These are phyloP conservation scores for Trifolium subterraneum DNA, from an alignment of 306 rosid species.

Conservation along the genomic window DNA sequence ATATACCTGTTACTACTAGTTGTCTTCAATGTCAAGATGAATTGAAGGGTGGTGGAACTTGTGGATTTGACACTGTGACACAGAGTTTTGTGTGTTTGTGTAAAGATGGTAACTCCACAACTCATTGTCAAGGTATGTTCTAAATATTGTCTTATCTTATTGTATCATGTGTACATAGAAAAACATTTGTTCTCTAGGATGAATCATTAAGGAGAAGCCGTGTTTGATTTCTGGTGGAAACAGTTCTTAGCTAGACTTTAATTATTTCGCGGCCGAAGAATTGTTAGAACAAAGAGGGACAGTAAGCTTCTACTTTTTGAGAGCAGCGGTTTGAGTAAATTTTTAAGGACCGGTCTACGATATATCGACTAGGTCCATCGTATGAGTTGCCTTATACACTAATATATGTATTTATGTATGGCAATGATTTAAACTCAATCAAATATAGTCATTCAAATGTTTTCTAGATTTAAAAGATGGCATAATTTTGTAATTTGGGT, in stretches of 20 bases:
- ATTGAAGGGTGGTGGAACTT: constrained; percentile 79
- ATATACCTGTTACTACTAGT: constrained; percentile 70
- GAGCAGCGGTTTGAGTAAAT: background rate
- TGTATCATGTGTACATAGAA: too few species aligned
- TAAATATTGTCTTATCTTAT: background rate
- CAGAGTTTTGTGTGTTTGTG: constrained; percentile 78
- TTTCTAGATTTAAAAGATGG: background rate
- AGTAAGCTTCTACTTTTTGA: background rate
- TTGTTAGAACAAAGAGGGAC: background rate
- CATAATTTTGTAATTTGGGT: background rate
- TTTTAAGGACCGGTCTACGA: background rate
- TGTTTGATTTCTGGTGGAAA: too few species aligned
- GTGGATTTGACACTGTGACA: constrained; percentile 68
- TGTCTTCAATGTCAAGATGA: constrained; percentile 91
- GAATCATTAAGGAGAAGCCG: too few species aligned
- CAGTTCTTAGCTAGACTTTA: too few species aligned
- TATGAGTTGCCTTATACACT: background rate
- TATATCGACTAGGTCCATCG: background rate
- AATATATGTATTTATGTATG: background rate
- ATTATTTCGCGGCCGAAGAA: too few species aligned
- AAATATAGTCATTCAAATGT: too few species aligned
- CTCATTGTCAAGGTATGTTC: constrained; percentile 74
- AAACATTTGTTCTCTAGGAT: too few species aligned
- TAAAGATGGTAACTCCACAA: constrained; percentile 69
- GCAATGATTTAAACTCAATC: background rate